phyloP scores from a whole-genome alignment of 495 filamentous ascomycete species.

The Immersiella caudata region DNA sequence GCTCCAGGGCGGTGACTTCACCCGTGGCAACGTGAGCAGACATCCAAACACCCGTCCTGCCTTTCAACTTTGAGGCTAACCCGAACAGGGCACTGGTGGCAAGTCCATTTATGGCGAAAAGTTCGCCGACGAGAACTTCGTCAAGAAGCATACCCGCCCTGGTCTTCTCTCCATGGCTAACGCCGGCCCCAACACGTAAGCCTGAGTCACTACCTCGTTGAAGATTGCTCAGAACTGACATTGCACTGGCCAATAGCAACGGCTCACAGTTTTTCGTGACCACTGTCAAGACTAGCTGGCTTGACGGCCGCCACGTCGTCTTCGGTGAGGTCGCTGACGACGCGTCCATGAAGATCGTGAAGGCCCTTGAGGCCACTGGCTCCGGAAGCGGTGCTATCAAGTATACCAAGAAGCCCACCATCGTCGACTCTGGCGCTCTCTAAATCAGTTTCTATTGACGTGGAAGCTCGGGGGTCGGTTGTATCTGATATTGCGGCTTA shows the following conservation, averaged over 20 bases:
- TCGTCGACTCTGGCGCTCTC: conserved; percentile 60
- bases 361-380: conserved; percentile 73
- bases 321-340: conserved; percentile 76
- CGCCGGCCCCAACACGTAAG: conserved; percentile 77
- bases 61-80: conserved; percentile 17
- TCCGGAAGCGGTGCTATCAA: conserved; percentile 62
- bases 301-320: conserved; percentile 80
- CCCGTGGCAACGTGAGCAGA: conserved; percentile 78
- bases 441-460: conserved; percentile 33
- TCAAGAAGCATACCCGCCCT: conserved; percentile 61
- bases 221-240: neutral
- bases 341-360: conserved; percentile 65
- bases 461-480: neutral
- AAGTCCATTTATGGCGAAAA: conserved; percentile 88
- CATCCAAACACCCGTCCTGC: neutral
- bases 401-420: conserved; percentile 67
- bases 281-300: conserved; percentile 70
- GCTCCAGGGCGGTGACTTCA: conserved; percentile 99
- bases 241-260: conserved; percentile 53
- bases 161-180: conserved; percentile 83
- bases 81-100: conserved; percentile 72
- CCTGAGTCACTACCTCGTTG: neutral
- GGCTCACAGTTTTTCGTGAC: conserved; percentile 82
- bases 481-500: conserved; percentile 4
- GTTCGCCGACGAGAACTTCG: conserved; percentile 82